Base-by-base conservation (phyloP, 1,139 yeast species). In the Debaryomyces psychrophilus region DNA sequence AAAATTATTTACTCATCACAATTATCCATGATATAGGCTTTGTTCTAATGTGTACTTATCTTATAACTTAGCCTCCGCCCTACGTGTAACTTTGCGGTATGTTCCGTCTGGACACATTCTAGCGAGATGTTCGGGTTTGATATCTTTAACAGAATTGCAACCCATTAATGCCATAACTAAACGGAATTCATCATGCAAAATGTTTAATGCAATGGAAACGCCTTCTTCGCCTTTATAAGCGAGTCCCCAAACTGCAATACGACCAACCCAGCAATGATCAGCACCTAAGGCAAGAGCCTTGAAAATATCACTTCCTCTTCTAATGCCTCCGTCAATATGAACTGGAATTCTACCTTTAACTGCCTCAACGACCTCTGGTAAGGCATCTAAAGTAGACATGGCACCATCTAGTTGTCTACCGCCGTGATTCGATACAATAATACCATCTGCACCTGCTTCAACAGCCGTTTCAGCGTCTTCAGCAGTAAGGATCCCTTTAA, bases 231-330 rank as follows among this genome's bases (percentile, higher is more conserved):
- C 64, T 34, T 59, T 58, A 8, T 57, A 50, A 4, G 62, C 53
- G 56, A 57, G 57, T 14, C 61, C 60, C 38, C 55, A 60, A 9
- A 58, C 41, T 34, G 59, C 59, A 1, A 60, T 56, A 20, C 61
- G 34, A 4, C 61, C 60, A 4, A 58, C 42, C 1, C 60, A 60
- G 2, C 56, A 60, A 18, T 47, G 81, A 33, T 64, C 74, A 14
- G 81, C 81, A 8, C 82, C 82, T 5, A 77, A 64, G 39, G 79
- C 75, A 8, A 77, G 54, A 1, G 81, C 81, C 49, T 76, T 77
- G 47, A 76, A 56, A 5, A 76, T 61, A 54, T 77, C 81, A 8
- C 78, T 68, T 6, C 79, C 81, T 48, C 81, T 63, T 41, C 75
- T 61, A 41, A 77, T 69, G 18, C 82, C 82, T n/a, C 81, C 81